These are phyloP conservation scores for Nephelium lappaceum DNA, from an alignment of 345 rosid species.

Conservation along the genomic window DNA sequence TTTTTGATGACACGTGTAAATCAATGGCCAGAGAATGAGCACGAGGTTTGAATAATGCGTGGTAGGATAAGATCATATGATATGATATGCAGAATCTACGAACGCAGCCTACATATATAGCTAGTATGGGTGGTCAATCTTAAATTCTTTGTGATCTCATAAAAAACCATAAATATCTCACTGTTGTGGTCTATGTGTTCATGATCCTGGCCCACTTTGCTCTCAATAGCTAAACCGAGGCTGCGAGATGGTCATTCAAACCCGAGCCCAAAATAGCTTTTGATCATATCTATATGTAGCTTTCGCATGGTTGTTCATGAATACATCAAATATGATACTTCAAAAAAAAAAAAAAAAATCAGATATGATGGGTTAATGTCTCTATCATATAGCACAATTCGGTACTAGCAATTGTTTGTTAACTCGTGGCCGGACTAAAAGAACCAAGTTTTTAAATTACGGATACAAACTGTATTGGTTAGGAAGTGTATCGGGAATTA, in stretches of 20 bases:
- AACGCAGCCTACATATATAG: background rate
- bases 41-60: background rate
- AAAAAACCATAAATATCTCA: background rate
- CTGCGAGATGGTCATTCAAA: too few species aligned
- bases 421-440: too few species aligned
- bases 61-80: background rate
- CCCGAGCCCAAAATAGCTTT: background rate
- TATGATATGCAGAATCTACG: background rate
- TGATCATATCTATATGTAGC: background rate
- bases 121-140: background rate
- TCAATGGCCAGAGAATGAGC: background rate
- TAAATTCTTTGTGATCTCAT: background rate
- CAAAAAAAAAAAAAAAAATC: too few species aligned
- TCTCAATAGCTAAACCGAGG: background rate
- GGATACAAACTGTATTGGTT: too few species aligned
- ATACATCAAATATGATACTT: too few species aligned
- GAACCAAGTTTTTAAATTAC: too few species aligned
- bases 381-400: too few species aligned
- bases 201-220: background rate
- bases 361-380: too few species aligned
- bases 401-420: too few species aligned
- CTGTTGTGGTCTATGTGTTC: background rate
- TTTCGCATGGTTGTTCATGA: too few species aligned
- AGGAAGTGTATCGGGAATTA: too few species aligned
- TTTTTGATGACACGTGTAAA: background rate